These are phyloP conservation scores for Lepiota subincarnata DNA, from an alignment of 768 basidiomycete genomes.

Conservation along the genomic window DNA sequence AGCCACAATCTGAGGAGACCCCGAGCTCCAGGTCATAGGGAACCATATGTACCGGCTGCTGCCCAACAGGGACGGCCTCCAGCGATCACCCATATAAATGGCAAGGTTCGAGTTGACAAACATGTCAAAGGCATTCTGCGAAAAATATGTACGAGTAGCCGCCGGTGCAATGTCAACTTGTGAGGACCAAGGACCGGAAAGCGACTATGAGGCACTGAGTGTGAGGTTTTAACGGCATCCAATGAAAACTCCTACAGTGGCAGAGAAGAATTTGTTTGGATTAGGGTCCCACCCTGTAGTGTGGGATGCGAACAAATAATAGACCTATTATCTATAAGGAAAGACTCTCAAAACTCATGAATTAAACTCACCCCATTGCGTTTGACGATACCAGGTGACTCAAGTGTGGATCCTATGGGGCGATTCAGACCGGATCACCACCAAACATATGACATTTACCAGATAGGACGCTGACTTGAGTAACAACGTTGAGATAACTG, in stretches of 20 bases:
- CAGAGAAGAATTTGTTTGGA: slow-evolving; percentile 55
- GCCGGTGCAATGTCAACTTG: slow-evolving; percentile 53
- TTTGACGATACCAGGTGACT: slow-evolving; percentile 60
- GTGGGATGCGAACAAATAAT: slow-evolving; percentile 58
- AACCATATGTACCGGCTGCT: slow-evolving; percentile 61
- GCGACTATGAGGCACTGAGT: slow-evolving; percentile 30
- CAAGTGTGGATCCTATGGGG: slow-evolving; percentile 46
- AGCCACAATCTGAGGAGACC: slow-evolving; percentile 47
- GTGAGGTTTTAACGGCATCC: neutral
- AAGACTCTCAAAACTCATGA: neutral
- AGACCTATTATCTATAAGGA: slow-evolving; percentile 29
- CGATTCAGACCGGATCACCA: slow-evolving; percentile 7
- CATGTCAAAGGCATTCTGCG: slow-evolving; percentile 56
- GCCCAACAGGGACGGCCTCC: slow-evolving; percentile 49
- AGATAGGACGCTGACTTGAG: slow-evolving; percentile 40
- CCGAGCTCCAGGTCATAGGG: slow-evolving; percentile 52
- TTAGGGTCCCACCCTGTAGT: slow-evolving; percentile 58
- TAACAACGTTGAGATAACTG: slow-evolving; percentile 55
- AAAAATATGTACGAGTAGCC: slow-evolving; percentile 52
- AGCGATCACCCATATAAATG: slow-evolving; percentile 65
- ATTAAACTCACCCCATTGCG: slow-evolving; percentile 39
- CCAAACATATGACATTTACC: slow-evolving; percentile 25
- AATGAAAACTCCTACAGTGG: slow-evolving; percentile 33
- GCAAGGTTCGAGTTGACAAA: slow-evolving; percentile 41
- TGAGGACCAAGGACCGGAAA: slow-evolving; percentile 52